These are phyloP conservation scores for Pseudomicrostroma phylloplanum DNA, from an alignment of 1,284 basidiomycete species.

Conservation along the genomic window DNA sequence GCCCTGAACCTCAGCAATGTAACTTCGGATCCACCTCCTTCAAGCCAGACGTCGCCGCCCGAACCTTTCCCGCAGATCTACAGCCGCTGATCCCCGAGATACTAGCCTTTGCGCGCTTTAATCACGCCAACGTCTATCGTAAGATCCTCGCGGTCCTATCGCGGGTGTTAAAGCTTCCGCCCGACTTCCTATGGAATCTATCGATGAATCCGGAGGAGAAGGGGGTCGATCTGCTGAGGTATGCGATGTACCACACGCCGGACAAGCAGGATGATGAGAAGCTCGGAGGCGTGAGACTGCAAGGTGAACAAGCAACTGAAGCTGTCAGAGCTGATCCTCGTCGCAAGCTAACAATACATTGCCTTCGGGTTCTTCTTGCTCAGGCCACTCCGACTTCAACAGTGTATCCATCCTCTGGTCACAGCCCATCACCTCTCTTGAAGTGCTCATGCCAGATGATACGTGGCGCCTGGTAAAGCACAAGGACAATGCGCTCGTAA, in stretches of 20 bases:
- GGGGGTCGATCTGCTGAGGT: slow-evolving; percentile 53
- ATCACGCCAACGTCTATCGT: slow-evolving; percentile 50
- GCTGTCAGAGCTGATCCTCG: no score
- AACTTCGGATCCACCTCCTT: slow-evolving; percentile 52
- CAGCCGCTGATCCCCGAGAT: slow-evolving; percentile 50
- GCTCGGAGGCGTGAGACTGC: slow-evolving; percentile 52
- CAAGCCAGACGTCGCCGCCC: slow-evolving; percentile 17
- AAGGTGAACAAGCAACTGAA: slow-evolving; percentile 30
- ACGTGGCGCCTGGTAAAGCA: slow-evolving; percentile 53
- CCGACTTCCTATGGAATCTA: slow-evolving; percentile 53
- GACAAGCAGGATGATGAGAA: slow-evolving; percentile 44
- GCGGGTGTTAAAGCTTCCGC: slow-evolving; percentile 52
- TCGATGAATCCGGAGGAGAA: slow-evolving; percentile 51
- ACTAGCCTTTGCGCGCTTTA: slow-evolving; percentile 49
- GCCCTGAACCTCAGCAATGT: slow-evolving; percentile 20
- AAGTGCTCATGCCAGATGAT: slow-evolving; percentile 53
- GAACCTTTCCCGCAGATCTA: slow-evolving; percentile 32
- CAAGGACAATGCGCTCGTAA: slow-evolving; percentile 44
- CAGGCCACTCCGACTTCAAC: slow-evolving; percentile 51
- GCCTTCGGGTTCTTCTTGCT: no score
- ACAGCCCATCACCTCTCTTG: slow-evolving; percentile 53
- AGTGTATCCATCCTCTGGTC: slow-evolving; percentile 52
- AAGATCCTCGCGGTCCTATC: slow-evolving; percentile 53
- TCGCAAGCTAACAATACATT: no score
- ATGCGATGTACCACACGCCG: slow-evolving; percentile 53